Conservation (phyloP, 2,329 filamentous ascomycete species). For the Mollisiaceae sp. region DNA sequence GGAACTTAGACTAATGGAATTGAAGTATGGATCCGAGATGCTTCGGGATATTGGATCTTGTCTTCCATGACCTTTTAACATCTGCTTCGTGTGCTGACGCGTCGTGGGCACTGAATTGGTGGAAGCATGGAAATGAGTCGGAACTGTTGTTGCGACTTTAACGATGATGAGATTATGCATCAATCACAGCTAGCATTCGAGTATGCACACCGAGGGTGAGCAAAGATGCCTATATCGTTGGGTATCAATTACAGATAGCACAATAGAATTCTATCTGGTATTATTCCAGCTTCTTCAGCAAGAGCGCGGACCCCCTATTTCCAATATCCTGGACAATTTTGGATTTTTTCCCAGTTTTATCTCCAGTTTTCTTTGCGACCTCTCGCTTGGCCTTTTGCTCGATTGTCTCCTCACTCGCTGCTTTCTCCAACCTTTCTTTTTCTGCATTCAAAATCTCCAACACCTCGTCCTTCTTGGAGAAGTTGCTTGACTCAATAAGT, state of each 20-base stretch:
- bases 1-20: not conserved
- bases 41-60: not conserved
- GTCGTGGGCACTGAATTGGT: not conserved
- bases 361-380: conserved; percentile 26
- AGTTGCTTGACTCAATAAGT: conserved; percentile 76
- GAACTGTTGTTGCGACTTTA: not conserved
- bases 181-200: not conserved
- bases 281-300: conserved; percentile 60
- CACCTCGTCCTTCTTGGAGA: conserved; percentile 69
- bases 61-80: not conserved
- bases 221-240: conserved; percentile 5
- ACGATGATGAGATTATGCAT: not conserved
- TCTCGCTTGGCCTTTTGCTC: conserved; percentile 57
- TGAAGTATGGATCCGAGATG: not conserved
- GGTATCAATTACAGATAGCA: conserved; percentile 25
- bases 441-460: conserved; percentile 73
- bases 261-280: conserved; percentile 7
- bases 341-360: conserved; percentile 50
- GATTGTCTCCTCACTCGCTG: conserved; percentile 62
- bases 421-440: conserved; percentile 72
- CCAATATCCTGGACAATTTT: conserved; percentile 53
- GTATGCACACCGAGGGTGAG: not conserved
- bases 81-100: conserved; percentile 10
- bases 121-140: not conserved
- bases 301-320: conserved; percentile 65